Evolutionary conservation across 2,329 filamentous ascomycete species (phyloP), one percentile per base, ranked within the genome.

Genomic region (Aspergillus pseudonomiae): DNA sequence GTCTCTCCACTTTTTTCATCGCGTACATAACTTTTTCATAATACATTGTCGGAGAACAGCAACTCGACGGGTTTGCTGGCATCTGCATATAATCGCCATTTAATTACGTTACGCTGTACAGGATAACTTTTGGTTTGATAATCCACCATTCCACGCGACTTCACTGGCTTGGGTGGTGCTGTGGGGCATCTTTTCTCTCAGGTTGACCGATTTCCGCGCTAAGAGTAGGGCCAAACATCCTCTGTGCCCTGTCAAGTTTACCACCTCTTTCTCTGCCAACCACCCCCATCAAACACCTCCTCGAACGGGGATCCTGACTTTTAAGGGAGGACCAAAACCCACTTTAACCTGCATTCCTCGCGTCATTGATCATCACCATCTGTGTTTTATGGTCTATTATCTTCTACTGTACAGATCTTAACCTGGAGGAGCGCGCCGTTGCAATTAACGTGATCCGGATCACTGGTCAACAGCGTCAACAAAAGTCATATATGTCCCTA

Each of bases 181-280:
- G 77, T 78, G 77, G 77, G 77, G 76, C 75, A 70, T 69, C 71
- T 67, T 36, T 36, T 69, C 71, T 70, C 72, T 36, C 26, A 34
- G 32, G 5, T 34, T 34, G 32, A 34, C 32, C 72, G 68, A 70
- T 74, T 76, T 77, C 73, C 75, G 73, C 77, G 77, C 77, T 78
- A 79, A 72, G 68, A 71, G 63, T 75, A 77, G 74, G 74, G 75
- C 77, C 77, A 79, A 78, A 79, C 75, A 79, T 76, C 73, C 66
- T 71, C 75, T 75, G 63, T 75, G 74, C 75, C 71, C 73, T 75
- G 72, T 75, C 71, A 71, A 74, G 65, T 74, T 74, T 61, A 71
- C 71, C 67, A 72, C 73, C 71, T 72, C 70, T 69, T 71, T 71
- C 64, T 65, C 64, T 66, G 65, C 43, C 66, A 64, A 60, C 65